Evolutionary conservation across 1,284 basidiomycete species (phyloP), one percentile per base, ranked within the genome.

Genomic region (Hortiboletus rubellus): DNA sequence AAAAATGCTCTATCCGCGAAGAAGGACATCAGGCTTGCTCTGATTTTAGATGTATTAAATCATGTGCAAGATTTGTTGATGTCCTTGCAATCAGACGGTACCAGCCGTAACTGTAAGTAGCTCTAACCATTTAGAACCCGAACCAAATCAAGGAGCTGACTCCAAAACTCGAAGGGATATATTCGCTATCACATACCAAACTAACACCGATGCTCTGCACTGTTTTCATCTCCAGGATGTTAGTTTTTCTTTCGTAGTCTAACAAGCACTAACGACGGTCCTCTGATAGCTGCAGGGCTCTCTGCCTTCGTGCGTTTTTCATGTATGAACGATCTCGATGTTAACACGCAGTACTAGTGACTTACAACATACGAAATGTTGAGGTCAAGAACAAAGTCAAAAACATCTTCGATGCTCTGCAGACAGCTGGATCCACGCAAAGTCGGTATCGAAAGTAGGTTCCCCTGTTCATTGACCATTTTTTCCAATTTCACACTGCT

Each of bases 211-310:
- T 51, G 11, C 58, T 72, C 5, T 57, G 65, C 44, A 54, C 50
- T 44, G 18, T 67, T 2, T 71, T 73, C 17, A 65, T 15, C 8
- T 55, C 70, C 0, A 62, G 71, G 45, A 72, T 70, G 69, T 70
- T 30, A 3, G 71, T 43, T 34, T 15, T 2, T 17, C 7, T 42
- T n/a, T 61, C 41, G 3, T 9, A 3, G 8, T 33, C 12, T 31
- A 5, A 9, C 27, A 27, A 27, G 27, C 27, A 37, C 55, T 69
- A 9, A 66, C 18, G 2, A 52, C 9, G 10, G 3, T 27, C 10
- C 17, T 50, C 17, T 2, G 14, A 45, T 24, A 70, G 68, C 38
- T 70, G 68, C 44, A 60, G 64, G 42, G 59, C 65, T 6, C 60
- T 70, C 10, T 72, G 68, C 38, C 52, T 70, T 22, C 4, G 68